phyloP scores from a whole-genome alignment of 306 rosid genomes.

The Calophaca sinica region DNA sequence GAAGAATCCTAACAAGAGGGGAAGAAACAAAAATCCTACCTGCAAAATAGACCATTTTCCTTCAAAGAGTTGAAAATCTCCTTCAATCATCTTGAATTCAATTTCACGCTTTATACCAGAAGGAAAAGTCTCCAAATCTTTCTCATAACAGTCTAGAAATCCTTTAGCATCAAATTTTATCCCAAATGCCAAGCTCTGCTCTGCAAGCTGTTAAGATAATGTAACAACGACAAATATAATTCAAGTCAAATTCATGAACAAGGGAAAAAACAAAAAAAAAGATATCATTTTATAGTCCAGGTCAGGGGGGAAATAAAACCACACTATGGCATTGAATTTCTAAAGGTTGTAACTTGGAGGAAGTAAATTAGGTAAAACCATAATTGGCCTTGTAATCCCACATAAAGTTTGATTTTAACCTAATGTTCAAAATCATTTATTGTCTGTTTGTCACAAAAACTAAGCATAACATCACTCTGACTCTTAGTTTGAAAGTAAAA shows the following conservation, averaged over 20 bases:
- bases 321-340: conserved; percentile 6
- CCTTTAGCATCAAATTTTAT: conserved; percentile 87
- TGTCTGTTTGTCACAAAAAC: conserved; percentile 14
- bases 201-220: conserved; percentile 67
- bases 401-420: neutral
- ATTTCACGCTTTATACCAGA: conserved; percentile 75
- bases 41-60: conserved; percentile 92
- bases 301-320: conserved; percentile 1
- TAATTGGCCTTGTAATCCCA: conserved; percentile 13
- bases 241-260: conserved; percentile 34
- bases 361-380: conserved; percentile 28
- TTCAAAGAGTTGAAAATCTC: conserved; percentile 84
- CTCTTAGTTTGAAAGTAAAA: conserved; percentile 18
- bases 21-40: conserved; percentile 55
- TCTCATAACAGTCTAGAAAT: conserved; percentile 85
- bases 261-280: conserved; percentile 13
- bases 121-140: conserved; percentile 65
- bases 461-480: conserved; percentile 8
- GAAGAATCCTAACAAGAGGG: conserved; percentile 12
- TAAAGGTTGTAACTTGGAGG: conserved; percentile 19
- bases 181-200: conserved; percentile 87
- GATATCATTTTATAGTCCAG: conserved; percentile 16
- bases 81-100: conserved; percentile 86
- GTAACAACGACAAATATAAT: conserved; percentile 33
- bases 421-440: conserved; percentile 3